These are phyloP conservation scores for Elaeis guineensis DNA, from an alignment of 176 grass and related monocot species.

Conservation along the genomic window DNA sequence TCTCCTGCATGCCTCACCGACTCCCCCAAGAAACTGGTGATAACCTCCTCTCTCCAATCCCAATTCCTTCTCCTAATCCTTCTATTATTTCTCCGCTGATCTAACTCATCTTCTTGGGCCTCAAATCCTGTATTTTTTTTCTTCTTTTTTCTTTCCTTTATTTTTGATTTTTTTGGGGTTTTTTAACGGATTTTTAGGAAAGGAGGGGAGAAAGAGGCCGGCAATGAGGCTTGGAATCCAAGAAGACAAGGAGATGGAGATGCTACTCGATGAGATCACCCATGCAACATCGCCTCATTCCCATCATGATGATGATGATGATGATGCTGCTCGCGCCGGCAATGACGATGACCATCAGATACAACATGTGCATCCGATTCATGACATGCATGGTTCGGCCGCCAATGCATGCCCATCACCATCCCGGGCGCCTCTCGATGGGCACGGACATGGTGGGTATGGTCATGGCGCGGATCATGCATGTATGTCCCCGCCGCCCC, in stretches of 20 bases:
- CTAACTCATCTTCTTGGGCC: too few relatives aligned
- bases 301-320: too few relatives aligned
- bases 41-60: slow-evolving; percentile 5
- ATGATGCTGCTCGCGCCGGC: slow-evolving; percentile 24
- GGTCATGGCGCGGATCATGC: not conserved
- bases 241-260: slow-evolving; percentile 56
- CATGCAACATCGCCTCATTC: not conserved
- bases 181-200: not conserved
- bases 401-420: not conserved
- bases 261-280: slow-evolving; percentile 66
- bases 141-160: too few relatives aligned
- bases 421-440: not conserved
- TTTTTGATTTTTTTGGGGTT: too few relatives aligned
- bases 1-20: slow-evolving; percentile 48
- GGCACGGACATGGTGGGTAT: not conserved
- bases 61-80: not conserved
- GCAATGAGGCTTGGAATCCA: slow-evolving; percentile 39
- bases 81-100: too few relatives aligned
- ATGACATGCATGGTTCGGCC: not conserved
- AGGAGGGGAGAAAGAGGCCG: not conserved
- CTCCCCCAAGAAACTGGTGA: slow-evolving; percentile 36
- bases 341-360: slow-evolving; percentile 25
- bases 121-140: too few relatives aligned
- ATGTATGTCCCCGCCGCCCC: slow-evolving; percentile 4
- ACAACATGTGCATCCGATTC: not conserved